Base-by-base conservation (phyloP, 192 early-diverging fungal species). In the Coemansia sp. region DNA sequence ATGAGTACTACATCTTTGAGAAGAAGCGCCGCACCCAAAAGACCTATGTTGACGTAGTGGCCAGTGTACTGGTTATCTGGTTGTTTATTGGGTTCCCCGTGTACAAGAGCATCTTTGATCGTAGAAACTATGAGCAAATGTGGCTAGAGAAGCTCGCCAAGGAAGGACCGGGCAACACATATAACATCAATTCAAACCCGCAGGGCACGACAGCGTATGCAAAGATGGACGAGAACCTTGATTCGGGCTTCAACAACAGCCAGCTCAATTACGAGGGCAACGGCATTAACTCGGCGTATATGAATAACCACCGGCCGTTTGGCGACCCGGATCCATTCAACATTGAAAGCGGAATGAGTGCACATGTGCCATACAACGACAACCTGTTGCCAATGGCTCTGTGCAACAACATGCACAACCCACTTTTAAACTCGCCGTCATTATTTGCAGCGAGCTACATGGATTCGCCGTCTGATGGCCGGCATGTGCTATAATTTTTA, bases 111-210 rank as follows among this genome's bases (percentile, higher is more conserved):
- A 53, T 76, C 24, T 76, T 70, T 57, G 11, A 56, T n/a, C 60
- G 64, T n/a, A 55, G 56, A 43, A 27, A 66, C 12, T 76, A 70
- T 52, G 73, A 76, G 57, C 43, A 60, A 1, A 22, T 19, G n/a
- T 76, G 73, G 73, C 73, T 76, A 10, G 50, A 63, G 29, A 59
- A 51, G 52, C 64, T 76, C 29, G 65, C 60, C 14, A 66, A 60
- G 57, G 74, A 70, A 35, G 58, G 64, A 3, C 65, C 62, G 57
- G 56, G 60, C 48, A 49, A 64, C 55, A 45, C 54, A 24, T 70
- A 64, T 32, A 57, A 61, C 1, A 37, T 54, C 3, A 62, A 39
- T 2, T 25, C 12, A 15, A 41, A 23, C 17, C 22, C 59, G 2
- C n/a, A 14, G 2, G n/a, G 2, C 45, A 11, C n/a, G 17, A 49